Evolutionary conservation across 768 basidiomycete species (phyloP).

Genomic region (Rhodotorula babjevae): DNA sequence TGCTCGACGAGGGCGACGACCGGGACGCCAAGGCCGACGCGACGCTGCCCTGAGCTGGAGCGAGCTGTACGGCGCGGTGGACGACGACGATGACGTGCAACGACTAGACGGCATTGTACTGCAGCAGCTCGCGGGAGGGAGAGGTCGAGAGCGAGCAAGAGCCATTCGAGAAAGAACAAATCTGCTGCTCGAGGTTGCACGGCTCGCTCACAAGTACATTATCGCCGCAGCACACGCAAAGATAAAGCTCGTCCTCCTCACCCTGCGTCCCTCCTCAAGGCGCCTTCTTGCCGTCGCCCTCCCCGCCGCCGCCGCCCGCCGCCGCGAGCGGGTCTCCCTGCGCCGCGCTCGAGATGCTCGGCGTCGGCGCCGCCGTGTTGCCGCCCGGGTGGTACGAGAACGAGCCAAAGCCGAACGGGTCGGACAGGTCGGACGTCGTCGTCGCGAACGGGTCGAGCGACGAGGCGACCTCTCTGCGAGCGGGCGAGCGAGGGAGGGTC

Average conservation of each 20-base stretch:
- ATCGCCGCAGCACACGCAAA: no score
- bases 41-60: neutral
- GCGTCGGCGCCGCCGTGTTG: neutral
- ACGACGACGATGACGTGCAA: no score
- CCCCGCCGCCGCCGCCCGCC: neutral
- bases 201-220: no score
- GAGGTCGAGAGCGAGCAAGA: no score
- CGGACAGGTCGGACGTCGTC: neutral
- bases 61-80: neutral
- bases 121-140: no score
- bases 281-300: neutral
- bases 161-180: no score
- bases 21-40: neutral
- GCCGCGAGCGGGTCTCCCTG: neutral
- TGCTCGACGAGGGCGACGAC: neutral
- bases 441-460: neutral
- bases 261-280: no score
- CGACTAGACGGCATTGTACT: no score
- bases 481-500: neutral
- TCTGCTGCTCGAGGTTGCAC: no score
- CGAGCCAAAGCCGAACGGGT: neutral
- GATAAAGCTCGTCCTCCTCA: no score
- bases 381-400: conserved; percentile 6
- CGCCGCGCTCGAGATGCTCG: neutral
- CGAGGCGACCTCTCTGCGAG: neutral